Evolutionary conservation across 768 basidiomycete genomes (phyloP), one percentile per base, ranked within the genome.

Genomic region (Boletellus emodensis): DNA sequence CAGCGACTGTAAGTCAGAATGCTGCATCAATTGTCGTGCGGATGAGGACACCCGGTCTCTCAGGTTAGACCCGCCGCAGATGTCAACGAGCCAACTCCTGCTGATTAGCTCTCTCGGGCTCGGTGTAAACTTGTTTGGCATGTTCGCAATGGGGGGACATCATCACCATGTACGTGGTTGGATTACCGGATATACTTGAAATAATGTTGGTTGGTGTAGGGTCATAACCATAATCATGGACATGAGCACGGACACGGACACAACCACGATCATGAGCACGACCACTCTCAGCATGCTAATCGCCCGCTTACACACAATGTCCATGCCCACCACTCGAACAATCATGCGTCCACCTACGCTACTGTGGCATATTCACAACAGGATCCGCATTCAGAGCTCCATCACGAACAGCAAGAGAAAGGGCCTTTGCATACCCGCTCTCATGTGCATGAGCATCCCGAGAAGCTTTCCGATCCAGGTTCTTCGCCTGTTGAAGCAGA

Each of bases 61-160:
- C 52, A 94, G 92, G 36, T 63, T 95, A 59, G 87, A 95, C 55
- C 94, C 96, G 18, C 96, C 96, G 2, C 94, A 97, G 61, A 99
- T 99, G 93, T 94, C 92, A 59, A 96, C 94, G 3, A 88, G 80
- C 54, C 95, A 97, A 62, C 76, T 99, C 0, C 69, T 99, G 36
- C 75, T 96, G 1, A 88, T 99, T 45, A 95, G 92, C 54, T 81
- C 85, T 4, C 68, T 97, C 24, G 96, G 96, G 8, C 73, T 99
- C 10, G 92, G 77, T 1, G 93, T 99, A 41, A 99, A 99, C 66
- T 71, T 99, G 17, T 98, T 97, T 59, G 96, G 96, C 34, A 96
- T 99, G 93, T 90, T 94, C 64, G 96, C 96, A 1, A 99, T 96
- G 78, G 96, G 96, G 5, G 94, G 93, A 4, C 92, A 94, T 65